Base-by-base conservation (phyloP, 345 rosid species). In the Noccaea caerulescens region DNA sequence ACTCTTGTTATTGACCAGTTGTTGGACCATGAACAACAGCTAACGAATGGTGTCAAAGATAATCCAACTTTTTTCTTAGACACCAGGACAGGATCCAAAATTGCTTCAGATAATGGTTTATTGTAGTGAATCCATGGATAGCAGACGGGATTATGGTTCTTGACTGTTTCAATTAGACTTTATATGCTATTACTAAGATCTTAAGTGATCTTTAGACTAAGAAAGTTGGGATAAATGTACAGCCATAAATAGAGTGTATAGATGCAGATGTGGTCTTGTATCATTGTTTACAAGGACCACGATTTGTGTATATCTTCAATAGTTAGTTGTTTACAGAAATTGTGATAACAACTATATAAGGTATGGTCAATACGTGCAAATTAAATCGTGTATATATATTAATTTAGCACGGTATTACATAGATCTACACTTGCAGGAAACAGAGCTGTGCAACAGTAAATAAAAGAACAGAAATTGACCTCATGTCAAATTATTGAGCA, bases 401-500 rank as follows among this genome's bases (percentile, higher is more conserved):
- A 61, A 62, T 11, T 53, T 68, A 56, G 16, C 3, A 44, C 38
- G 69, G 36, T 39, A 12, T 52, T 67, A 67, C 58, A 75, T 53
- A 61, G 44, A 68, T 54, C 51, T 75, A 37, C 41, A 75, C 8
- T 62, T 68, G 2, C 53, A 54, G 64, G 46, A 72, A 61, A 44
- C 69, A 75, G 53, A 55, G 50, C 4, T 60, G 25, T 12, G 55
- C 64, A 69, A 45, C 69, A 54, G 63, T 16, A 62, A 45, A 54
- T 55, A 37, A 54, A 46, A 30, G 64, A 62, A 70, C 43, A 63
- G 65, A 42, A 63, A 57, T 42, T 76, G 76, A 69, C 75, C 75
- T 76, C 79, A 69, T 76, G 79, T 76, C 79, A 76, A 54, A 63
- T 69, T 76, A 76, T 69, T 76, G 37, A 63, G 55, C 79, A 63